These are phyloP conservation scores for Capsella rubella DNA, from an alignment of 441 rosid species.

Conservation along the genomic window DNA sequence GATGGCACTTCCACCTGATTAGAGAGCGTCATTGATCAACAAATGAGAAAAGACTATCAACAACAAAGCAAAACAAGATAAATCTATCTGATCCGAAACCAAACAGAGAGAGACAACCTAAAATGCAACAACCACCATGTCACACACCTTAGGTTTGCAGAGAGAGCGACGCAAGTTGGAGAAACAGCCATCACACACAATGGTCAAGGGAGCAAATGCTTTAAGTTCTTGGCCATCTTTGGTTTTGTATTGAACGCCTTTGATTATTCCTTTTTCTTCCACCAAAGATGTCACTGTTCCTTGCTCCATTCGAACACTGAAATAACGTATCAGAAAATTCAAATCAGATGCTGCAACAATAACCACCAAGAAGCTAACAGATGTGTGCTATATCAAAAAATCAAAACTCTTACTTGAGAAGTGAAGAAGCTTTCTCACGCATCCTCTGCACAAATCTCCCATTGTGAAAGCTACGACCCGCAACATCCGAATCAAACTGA, in stretches of 20 bases:
- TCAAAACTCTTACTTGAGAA: conserved; percentile 51
- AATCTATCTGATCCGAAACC: background rate
- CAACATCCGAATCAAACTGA: conserved; percentile 63
- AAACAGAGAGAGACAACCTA: background rate
- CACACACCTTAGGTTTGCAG: conserved; percentile 78
- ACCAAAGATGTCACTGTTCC: conserved; percentile 80
- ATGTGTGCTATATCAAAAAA: background rate
- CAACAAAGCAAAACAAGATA: background rate
- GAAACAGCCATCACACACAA: conserved; percentile 93
- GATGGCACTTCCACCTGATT: conserved; percentile 47
- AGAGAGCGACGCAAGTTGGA: conserved; percentile 78
- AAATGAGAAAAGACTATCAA: background rate
- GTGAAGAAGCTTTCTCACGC: conserved; percentile 75
- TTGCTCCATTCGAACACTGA: conserved; percentile 73
- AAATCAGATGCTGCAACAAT: background rate
- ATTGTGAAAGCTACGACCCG: conserved; percentile 84
- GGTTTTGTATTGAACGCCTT: conserved; percentile 82
- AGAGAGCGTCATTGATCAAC: background rate
- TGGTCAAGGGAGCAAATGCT: conserved; percentile 78
- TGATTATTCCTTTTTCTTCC: conserved; percentile 71
- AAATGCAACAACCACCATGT: background rate
- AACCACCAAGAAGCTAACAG: background rate
- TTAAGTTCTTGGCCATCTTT: conserved; percentile 61
- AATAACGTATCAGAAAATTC: background rate
- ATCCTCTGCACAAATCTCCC: conserved; percentile 82